Base-by-base conservation (phyloP, 2,329 filamentous ascomycete species). In the Fusarium xyrophilum region DNA sequence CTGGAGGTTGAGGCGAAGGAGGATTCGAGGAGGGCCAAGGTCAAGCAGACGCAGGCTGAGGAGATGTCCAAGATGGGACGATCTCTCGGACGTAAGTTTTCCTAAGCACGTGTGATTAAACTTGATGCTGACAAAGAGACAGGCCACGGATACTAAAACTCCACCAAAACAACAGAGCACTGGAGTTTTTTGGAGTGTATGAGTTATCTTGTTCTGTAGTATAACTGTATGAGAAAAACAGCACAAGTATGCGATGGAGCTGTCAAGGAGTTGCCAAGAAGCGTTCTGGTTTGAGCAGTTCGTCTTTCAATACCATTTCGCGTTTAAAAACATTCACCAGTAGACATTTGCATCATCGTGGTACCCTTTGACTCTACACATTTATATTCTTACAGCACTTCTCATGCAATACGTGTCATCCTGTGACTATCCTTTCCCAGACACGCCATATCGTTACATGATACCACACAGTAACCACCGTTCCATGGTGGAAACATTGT, bases 41-140 rank as follows among this genome's bases (percentile, higher is more conserved):
- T 91, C 53, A 91, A 92, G 84, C 84, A 89, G 78, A 82, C 83
- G 54, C 86, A 91, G 73, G 89, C 89, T 2, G 84, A 82, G 70
- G 85, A 87, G 73, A 84, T 91, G 32, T 88, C 86, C 9, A 91
- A 90, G 86, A 82, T 88, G 54, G 89, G 87, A n/a, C 88, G 89
- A 77, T 84, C 85, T n/a, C 84, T 91, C 61, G 89, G 89, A 58
- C 86, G 89, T 90, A 82, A 80, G 86, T 88, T 10, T 39, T 23
- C 1, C 2, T 3, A 12, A 1, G 13, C 3, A 14, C 13, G 0
- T 33, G 2, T 17, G 1, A 2, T 10, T 25, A 17, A 36, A 32
- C 19, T 12, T 13, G 35, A 57, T 11, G n/a, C 55, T 69, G 36
- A 70, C 35, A 4, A 0, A 14, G 3, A 2, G 35, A n/a, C 15